Percentiles rank a stretch among this genome's conserved stretches.
Evolutionary conservation across 2,329 filamentous ascomycete genomes (phyloP).

Genomic region (Colletotrichum gloeosporioides): DNA sequence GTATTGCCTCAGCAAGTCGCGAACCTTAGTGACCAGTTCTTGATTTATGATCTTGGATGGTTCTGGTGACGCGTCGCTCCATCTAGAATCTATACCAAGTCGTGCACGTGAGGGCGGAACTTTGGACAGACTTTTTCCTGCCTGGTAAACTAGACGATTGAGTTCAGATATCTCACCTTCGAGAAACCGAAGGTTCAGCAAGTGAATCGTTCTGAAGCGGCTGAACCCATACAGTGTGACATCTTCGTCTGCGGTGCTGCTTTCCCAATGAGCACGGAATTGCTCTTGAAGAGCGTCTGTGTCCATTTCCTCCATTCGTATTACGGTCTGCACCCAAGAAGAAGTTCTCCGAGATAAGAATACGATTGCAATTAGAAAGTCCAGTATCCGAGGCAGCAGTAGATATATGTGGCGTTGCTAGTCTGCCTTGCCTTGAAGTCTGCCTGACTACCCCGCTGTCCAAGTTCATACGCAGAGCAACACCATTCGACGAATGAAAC

Average conservation of each 20-base stretch:
- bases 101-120: not conserved
- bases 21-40: not conserved
- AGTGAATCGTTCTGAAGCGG: not conserved
- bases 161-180: not conserved
- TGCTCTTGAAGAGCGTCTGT: not conserved
- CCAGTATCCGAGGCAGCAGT: not conserved
- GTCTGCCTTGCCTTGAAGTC: not conserved
- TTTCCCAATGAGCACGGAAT: not conserved
- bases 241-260: not conserved
- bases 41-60: not conserved
- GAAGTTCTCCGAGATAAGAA: not conserved
- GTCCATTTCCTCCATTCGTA: not conserved
- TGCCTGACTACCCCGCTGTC: not conserved
- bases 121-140: not conserved
- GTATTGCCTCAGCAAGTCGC: not conserved
- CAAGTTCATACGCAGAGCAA: not conserved
- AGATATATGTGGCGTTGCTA: not conserved
- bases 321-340: not conserved
- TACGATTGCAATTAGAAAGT: not conserved
- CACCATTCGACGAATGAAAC: not conserved
- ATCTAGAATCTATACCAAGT: not conserved
- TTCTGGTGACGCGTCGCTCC: not conserved
- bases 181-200: not conserved
- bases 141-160: not conserved
- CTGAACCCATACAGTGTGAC: not conserved